These are phyloP conservation scores for Tetrahymena elliotti DNA, from an alignment of 73 alveolate genomes.

Conservation along the genomic window DNA sequence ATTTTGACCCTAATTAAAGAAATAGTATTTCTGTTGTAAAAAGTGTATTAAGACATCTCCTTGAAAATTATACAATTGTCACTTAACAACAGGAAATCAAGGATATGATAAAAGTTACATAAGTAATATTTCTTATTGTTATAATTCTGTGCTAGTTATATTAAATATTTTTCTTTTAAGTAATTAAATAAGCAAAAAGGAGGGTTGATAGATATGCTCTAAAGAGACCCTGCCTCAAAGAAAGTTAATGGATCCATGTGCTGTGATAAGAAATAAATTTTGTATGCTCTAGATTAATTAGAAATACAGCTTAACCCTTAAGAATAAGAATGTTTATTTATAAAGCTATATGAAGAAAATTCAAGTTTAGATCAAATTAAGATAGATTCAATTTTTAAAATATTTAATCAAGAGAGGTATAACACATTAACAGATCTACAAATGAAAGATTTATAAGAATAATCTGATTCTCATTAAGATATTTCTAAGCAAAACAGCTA, in stretches of 20 bases:
- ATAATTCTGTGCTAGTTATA: no score
- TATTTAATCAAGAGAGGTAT: not conserved
- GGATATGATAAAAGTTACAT: not conserved
- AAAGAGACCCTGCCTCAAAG: not conserved
- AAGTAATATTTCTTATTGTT: not conserved
- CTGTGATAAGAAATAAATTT: not conserved
- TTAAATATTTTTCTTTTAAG: not conserved
- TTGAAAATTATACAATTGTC: not conserved
- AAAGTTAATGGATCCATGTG: not conserved
- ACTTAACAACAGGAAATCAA: not conserved
- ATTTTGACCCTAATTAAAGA: not conserved
- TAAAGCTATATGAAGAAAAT: not conserved
- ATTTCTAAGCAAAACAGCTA: not conserved
- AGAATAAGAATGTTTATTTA: not conserved
- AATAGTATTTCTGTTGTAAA: slow-evolving; percentile 6
- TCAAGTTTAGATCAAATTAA: not conserved
- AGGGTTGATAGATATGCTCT: not conserved
- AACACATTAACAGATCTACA: not conserved
- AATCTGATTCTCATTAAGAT: not conserved
- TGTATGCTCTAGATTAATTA: not conserved
- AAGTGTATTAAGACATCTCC: slow-evolving; percentile 9
- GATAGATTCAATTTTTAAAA: not conserved
- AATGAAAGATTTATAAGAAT: not conserved
- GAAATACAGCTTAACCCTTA: not conserved
- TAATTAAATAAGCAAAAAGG: not conserved